A percentile compares a stretch with the other conserved stretches of the same genome.
phyloP scores from a whole-genome alignment of 2,329 filamentous ascomycete genomes.

The Colletotrichum filicis region DNA sequence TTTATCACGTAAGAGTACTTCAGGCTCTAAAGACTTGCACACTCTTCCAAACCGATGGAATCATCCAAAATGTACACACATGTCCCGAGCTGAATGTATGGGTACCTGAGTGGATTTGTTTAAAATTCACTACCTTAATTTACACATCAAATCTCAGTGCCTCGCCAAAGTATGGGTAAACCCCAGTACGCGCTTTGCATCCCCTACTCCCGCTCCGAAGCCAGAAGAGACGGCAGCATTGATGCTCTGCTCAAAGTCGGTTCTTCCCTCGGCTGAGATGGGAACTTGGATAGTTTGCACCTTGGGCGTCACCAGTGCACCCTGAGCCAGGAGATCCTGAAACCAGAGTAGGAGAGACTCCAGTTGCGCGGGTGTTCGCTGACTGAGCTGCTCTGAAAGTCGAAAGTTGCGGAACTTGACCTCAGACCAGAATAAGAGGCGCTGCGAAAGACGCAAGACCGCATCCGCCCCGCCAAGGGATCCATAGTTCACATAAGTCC shows the following conservation, averaged over 20 bases:
- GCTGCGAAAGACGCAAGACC: neutral
- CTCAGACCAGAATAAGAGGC: conserved; percentile 2
- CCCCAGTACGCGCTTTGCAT: neutral
- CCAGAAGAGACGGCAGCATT: neutral
- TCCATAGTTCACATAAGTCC: conserved; percentile 36
- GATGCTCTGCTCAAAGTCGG: neutral
- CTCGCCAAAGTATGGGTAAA: neutral
- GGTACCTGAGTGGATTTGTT: too few relatives aligned
- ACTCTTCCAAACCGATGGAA: too few relatives aligned
- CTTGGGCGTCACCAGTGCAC: neutral
- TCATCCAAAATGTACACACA: too few relatives aligned
- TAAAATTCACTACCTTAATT: neutral
- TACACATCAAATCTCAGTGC: neutral
- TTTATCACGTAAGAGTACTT: too few relatives aligned
- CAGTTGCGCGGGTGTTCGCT: neutral
- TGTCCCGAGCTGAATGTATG: too few relatives aligned
- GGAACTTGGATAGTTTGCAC: neutral
- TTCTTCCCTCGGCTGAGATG: neutral
- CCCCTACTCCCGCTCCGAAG: neutral
- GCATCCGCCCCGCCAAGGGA: conserved; percentile 26
- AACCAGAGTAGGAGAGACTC: neutral
- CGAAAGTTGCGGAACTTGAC: conserved; percentile 16
- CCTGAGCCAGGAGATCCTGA: neutral
- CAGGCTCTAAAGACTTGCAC: too few relatives aligned
- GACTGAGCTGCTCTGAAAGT: neutral